Evolutionary conservation across 1,284 basidiomycete genomes (phyloP), one percentile per base, ranked within the genome.

Genomic region (Ceratobasidium theobromae): DNA sequence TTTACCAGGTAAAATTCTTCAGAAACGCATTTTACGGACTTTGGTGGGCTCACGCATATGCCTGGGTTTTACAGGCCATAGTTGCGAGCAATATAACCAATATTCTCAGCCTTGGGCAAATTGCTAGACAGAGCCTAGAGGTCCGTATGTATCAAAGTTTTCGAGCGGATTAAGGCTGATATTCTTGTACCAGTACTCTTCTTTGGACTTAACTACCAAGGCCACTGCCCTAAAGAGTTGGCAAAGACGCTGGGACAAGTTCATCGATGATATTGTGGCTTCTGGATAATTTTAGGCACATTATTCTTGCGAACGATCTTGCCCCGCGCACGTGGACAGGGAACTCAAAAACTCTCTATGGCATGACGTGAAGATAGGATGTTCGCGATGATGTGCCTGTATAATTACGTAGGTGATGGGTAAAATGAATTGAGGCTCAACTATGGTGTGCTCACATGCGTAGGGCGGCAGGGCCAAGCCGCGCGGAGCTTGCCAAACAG

Each of bases 241-340:
- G 81, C 82, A 86, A 69, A 74, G 71, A 45, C 77, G 77, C 8
- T 89, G 87, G 86, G 66, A 71, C 1, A 74, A 71, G 46, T 87
- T 84, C 72, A 69, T 86, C n/a, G 74, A 78, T 55, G 77, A 79
- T 55, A 72, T 84, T 14, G 57, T 68, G 1, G 40, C 43, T 21
- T 9, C 43, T 16, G 35, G 16, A 38, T 38, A 38, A 38, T n/a
- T n/a, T n/a, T n/a, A n/a, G n/a, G n/a, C n/a, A n/a, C n/a, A n/a
- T n/a, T n/a, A n/a, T n/a, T n/a, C n/a, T n/a, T n/a, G n/a, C n/a
- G n/a, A n/a, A n/a, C n/a, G n/a, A n/a, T n/a, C n/a, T n/a, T n/a
- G n/a, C n/a, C n/a, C n/a, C n/a, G n/a, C n/a, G n/a, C n/a, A n/a
- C n/a, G n/a, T n/a, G n/a, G n/a, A n/a, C n/a, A n/a, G n/a, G n/a